Evolutionary conservation across 1,284 basidiomycete species (phyloP), one percentile per base, ranked within the genome.

Genomic region (Psilocybe mexicana): DNA sequence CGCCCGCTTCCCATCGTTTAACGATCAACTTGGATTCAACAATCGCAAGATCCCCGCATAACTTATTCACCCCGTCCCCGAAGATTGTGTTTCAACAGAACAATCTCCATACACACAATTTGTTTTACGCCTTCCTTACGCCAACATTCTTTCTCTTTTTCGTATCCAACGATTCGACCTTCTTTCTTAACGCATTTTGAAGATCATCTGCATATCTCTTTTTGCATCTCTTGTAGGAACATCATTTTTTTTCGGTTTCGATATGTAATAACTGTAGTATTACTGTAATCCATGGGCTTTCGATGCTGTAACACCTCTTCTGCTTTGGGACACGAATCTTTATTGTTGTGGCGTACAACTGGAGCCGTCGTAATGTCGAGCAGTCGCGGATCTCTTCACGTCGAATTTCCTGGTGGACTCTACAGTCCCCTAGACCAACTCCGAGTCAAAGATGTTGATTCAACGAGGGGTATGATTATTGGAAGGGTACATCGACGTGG

Each of bases 121-220:
- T 5, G 6, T 66, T 33, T 67, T 61, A 72, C 72, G 52, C 63
- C 70, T 67, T 33, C 54, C 26, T 43, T 50, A 23, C 28, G 2
- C 55, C 24, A n/a, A 26, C 40, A 23, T 28, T 35, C 25, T 6
- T 36, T 43, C n/a, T 10, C 11, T 38, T 45, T 58, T 43, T 33
- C 10, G 30, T 24, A 11, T 26, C 26, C 33, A 7, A 26, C 18
- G 23, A 28, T 24, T 18, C 24, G 18, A 48, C 24, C 36, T 28
- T 18, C 18, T 40, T 36, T 4, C 36, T 45, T 38, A 18, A 38
- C 25, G 14, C 38, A 40, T 28, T 30, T 11, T 4, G 38, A n/a
- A 40, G 10, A 40, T 12, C 38, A 40, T 40, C 38, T 40, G 38
- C 38, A 40, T n/a, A 40, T 40, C n/a, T 40, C 38, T 40, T 40